These are phyloP conservation scores for Alternaria ventricosa DNA, from an alignment of 2,329 filamentous ascomycete genomes.

Conservation along the genomic window DNA sequence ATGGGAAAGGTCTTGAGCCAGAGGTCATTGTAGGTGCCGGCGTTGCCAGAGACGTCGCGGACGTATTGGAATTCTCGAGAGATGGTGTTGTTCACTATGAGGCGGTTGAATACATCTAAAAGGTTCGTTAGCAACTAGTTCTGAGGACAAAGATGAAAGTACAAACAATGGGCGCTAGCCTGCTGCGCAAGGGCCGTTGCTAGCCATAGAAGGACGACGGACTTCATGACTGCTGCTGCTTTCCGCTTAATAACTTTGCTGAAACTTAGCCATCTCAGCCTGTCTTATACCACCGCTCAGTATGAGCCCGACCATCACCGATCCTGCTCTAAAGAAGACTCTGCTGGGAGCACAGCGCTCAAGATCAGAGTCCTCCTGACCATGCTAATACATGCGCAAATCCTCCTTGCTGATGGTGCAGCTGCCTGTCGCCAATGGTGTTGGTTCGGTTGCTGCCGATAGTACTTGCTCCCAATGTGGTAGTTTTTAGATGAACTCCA, in stretches of 20 bases:
- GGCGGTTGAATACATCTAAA: slow-evolving; percentile 22
- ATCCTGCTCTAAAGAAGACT: background rate
- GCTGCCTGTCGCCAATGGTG: background rate
- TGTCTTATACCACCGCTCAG: background rate
- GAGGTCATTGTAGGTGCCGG: slow-evolving; percentile 1
- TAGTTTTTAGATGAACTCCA: slow-evolving; percentile 11
- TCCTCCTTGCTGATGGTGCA: background rate
- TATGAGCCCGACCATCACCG: background rate
- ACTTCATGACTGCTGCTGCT: background rate
- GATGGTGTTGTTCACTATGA: slow-evolving; percentile 27
- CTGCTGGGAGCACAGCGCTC: background rate
- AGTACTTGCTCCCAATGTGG: background rate
- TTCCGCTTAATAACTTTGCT: background rate
- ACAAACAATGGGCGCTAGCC: background rate
- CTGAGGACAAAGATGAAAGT: background rate
- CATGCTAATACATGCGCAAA: background rate
- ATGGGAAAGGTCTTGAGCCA: slow-evolving; percentile 20
- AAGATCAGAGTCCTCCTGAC: background rate
- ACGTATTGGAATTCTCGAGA: slow-evolving; percentile 28
- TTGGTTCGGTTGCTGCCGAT: background rate
- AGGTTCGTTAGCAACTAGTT: background rate
- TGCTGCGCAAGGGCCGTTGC: background rate
- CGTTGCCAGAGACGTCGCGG: slow-evolving; percentile 17
- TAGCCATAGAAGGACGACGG: background rate
- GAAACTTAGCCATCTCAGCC: background rate